phyloP scores from a whole-genome alignment of 1,284 basidiomycete species.

The Ustilago cynodontis region DNA sequence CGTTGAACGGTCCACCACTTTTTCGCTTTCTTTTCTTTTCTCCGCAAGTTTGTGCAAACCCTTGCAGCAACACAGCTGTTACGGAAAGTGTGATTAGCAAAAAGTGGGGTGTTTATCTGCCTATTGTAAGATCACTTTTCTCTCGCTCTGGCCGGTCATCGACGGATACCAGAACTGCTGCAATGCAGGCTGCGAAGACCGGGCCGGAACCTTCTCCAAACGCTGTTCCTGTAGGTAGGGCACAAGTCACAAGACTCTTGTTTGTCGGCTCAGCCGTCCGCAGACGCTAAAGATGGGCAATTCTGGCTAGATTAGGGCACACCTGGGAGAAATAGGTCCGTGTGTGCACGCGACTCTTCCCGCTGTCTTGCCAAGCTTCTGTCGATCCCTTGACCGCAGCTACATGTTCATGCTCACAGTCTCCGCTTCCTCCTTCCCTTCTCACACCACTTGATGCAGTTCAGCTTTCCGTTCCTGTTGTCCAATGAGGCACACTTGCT shows the following conservation, averaged over 20 bases:
- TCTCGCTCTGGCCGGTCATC: background rate
- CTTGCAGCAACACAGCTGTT: background rate
- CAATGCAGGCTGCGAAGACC: background rate
- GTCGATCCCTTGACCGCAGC: slow-evolving; percentile 8
- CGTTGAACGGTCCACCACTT: background rate
- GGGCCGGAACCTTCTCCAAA: background rate
- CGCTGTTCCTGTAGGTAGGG: too few relatives aligned
- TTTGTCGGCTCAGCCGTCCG: background rate
- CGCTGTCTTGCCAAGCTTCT: slow-evolving; percentile 10
- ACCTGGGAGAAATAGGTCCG: background rate
- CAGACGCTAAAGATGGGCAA: background rate
- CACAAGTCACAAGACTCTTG: background rate
- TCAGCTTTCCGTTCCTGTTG: background rate
- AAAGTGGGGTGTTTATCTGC: background rate
- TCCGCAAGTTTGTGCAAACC: slow-evolving; percentile 1
- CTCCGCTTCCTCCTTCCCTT: background rate
- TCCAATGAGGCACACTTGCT: background rate
- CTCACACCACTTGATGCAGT: background rate
- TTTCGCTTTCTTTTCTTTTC: slow-evolving; percentile 4
- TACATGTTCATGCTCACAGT: background rate
- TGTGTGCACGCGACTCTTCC: background rate
- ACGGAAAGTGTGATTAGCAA: slow-evolving; percentile 3
- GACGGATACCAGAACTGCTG: background rate
- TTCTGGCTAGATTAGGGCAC: background rate
- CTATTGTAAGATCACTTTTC: background rate